Base-by-base conservation (phyloP, 2,329 filamentous ascomycete genomes). In the Sporothrix brasiliensis region DNA sequence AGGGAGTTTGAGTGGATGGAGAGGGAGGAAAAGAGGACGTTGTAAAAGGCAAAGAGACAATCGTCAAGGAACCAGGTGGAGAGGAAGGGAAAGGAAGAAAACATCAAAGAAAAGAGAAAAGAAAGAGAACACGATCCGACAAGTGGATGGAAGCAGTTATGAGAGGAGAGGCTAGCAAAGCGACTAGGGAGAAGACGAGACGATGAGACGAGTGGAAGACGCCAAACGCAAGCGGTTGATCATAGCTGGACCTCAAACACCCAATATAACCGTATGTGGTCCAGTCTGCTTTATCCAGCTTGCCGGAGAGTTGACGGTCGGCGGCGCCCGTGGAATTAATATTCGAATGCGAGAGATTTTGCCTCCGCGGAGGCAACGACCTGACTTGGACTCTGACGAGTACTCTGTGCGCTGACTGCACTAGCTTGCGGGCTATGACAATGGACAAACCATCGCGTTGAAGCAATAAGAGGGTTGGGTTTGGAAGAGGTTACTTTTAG, bases 191-290 rank as follows among this genome's bases (percentile, higher is more conserved):
- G 11, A 14, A 16, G 27, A 14, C 21, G 9, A 49, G 47, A 49
- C 21, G 39, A 60, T 2, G 54, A 60, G 54, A 39, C 30, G 34
- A 24, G 4, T 10, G 11, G n/a, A 61, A 10, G 39, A 44, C 10
- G 56, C 44, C 34, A 10, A 61, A 21, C 21, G 56, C n/a, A 44
- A 14, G n/a, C n/a, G 9, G 58, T 44, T 10, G 58, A 21, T 63
- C 13, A 47, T 39, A 27, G 58, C 58, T 47, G 39, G 39, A n/a
- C 24, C 11, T 63, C 39, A 63, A 65, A 65, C 61, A 21, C 5
- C 61, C 30, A 47, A 63, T 47, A 65, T 65, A 65, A 50, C 60
- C 61, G 61, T 13, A 49, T 41, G 21, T 49, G 60, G 60, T 14
- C 21, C 41, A n/a, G 41, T 27, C 24, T 50, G n/a, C 3, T 58